Percentiles rank a stretch among this genome's conserved stretches.
These are phyloP conservation scores for Plantago ovata DNA, from an alignment of 257 asterid genomes.

Conservation along the genomic window DNA sequence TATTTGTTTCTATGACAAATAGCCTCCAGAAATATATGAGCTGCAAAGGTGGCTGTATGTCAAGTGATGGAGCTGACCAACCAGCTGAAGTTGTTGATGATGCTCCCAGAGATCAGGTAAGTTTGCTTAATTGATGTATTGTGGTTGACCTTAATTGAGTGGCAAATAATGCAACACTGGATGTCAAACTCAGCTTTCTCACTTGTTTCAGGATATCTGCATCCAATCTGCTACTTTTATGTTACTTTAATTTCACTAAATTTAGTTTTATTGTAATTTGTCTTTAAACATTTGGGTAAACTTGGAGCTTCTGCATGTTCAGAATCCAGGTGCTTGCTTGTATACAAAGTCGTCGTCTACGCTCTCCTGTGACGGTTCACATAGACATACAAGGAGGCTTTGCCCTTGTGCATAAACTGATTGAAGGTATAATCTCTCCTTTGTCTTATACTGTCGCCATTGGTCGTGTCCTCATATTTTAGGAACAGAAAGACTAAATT, in stretches of 20 bases:
- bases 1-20: slow-evolving; percentile 20
- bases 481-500: no score
- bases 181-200: background rate
- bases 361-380: slow-evolving; percentile 83
- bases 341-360: slow-evolving; percentile 45
- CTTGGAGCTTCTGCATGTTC: slow-evolving; percentile 17
- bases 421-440: background rate
- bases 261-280: background rate
- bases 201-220: no score
- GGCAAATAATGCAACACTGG: background rate
- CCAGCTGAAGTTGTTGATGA: slow-evolving; percentile 92
- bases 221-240: background rate
- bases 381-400: slow-evolving; percentile 71
- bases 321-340: slow-evolving; percentile 83
- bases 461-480: background rate
- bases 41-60: slow-evolving; percentile 75
- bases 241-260: background rate
- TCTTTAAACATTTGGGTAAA: background rate
- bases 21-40: slow-evolving; percentile 73
- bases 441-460: background rate
- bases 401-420: slow-evolving; percentile 70
- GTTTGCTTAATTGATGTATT: slow-evolving; percentile 9
- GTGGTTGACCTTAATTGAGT: slow-evolving; percentile 2
- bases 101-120: slow-evolving; percentile 76
- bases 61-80: slow-evolving; percentile 83